Percentiles rank a stretch among this genome's conserved stretches.
These are phyloP conservation scores for Tillandsia leiboldiana DNA, from an alignment of 176 grass and related monocot genomes.

Conservation along the genomic window DNA sequence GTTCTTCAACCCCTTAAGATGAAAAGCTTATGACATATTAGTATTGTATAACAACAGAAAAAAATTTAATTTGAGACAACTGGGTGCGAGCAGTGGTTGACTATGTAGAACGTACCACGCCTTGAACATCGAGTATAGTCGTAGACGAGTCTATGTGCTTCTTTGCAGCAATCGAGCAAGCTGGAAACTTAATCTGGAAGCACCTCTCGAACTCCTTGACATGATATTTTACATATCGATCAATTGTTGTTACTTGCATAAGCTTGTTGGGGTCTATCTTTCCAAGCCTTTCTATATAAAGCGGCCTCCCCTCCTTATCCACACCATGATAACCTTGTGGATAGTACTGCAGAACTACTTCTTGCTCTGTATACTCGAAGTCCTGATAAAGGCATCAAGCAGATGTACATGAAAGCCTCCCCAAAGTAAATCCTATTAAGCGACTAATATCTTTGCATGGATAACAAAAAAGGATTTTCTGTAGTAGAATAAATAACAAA, in stretches of 20 bases:
- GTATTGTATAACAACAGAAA: not conserved
- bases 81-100: not conserved
- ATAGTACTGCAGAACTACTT: conserved; percentile 73
- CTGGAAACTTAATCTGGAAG: conserved; percentile 19
- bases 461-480: not conserved
- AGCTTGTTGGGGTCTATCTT: conserved; percentile 78
- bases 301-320: conserved; percentile 87
- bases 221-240: conserved; percentile 85
- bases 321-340: conserved; percentile 97
- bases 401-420: conserved; percentile 14
- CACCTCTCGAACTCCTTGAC: conserved; percentile 26
- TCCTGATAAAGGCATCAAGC: conserved; percentile 43
- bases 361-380: conserved; percentile 62
- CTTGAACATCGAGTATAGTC: conserved; percentile 26
- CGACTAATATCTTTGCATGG: not conserved
- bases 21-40: not conserved
- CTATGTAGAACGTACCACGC: conserved; percentile 12
- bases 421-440: not conserved
- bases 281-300: conserved; percentile 84
- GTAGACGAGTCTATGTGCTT: conserved; percentile 21
- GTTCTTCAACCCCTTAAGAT: conserved; percentile 74
- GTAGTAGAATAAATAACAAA: not conserved
- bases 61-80: conserved; percentile 3
- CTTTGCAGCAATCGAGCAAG: conserved; percentile 25
- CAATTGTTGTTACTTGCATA: conserved; percentile 82